Evolutionary conservation across 495 filamentous ascomycete genomes (phyloP).

Genomic region (Xylaria scruposa): DNA sequence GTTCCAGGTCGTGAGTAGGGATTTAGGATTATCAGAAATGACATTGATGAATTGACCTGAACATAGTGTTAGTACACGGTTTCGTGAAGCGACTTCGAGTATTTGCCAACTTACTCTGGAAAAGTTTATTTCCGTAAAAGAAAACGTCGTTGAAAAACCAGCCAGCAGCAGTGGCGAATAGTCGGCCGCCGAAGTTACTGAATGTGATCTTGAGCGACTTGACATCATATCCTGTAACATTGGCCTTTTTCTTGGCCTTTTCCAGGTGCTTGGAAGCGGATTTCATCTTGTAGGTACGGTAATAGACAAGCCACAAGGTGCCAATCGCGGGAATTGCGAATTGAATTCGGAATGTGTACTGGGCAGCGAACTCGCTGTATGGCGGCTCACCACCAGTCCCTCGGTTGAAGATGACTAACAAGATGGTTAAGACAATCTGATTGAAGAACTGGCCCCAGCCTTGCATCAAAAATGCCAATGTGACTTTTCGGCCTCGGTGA

Average conservation of each 20-base stretch:
- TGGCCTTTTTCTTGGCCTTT: slow-evolving; percentile 79
- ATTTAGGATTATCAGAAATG: slow-evolving; percentile 62
- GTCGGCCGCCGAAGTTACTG: slow-evolving; percentile 78
- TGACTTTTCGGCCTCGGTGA: slow-evolving; percentile 91
- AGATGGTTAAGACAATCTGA: slow-evolving; percentile 81
- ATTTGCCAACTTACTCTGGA: slow-evolving; percentile 62
- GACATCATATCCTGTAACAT: slow-evolving; percentile 88
- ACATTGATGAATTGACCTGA: slow-evolving; percentile 75
- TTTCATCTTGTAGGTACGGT: slow-evolving; percentile 89
- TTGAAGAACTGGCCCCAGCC: slow-evolving; percentile 95
- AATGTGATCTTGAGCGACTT: slow-evolving; percentile 76
- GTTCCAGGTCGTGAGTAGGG: slow-evolving; percentile 83
- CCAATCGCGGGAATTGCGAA: slow-evolving; percentile 86
- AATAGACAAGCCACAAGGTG: slow-evolving; percentile 91
- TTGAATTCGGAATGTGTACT: slow-evolving; percentile 85
- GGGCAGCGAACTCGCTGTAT: slow-evolving; percentile 71
- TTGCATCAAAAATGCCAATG: slow-evolving; percentile 94
- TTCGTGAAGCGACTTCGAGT: not conserved
- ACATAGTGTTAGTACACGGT: slow-evolving; percentile 21
- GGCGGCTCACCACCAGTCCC: slow-evolving; percentile 68
- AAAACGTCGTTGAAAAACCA: slow-evolving; percentile 96
- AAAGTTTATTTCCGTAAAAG: slow-evolving; percentile 98
- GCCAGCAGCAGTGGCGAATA: slow-evolving; percentile 80
- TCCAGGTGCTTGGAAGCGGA: slow-evolving; percentile 71
- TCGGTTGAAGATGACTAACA: slow-evolving; percentile 82